phyloP scores from a whole-genome alignment of 2,329 filamentous ascomycete species.

The Botrytis paeoniae region DNA sequence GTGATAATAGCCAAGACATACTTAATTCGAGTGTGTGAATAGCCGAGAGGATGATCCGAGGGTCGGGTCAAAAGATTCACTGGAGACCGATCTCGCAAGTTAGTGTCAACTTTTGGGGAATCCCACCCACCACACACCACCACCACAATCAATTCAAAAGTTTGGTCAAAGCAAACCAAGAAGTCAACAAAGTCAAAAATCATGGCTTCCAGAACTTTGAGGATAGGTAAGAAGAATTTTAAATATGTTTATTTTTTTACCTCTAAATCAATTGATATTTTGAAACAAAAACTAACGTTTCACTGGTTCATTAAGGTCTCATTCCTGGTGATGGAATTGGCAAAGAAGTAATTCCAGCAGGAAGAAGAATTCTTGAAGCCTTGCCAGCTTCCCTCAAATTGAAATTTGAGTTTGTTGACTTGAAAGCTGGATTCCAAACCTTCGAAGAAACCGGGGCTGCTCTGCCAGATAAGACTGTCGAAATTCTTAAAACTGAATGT shows the following conservation, averaged over 20 bases:
- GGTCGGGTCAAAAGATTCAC: background rate
- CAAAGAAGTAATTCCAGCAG: conserved; percentile 95
- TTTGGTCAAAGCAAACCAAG: conserved; percentile 17
- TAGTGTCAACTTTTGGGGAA: background rate
- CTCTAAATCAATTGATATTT: background rate
- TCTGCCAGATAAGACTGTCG: conserved; percentile 86
- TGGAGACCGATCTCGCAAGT: conserved; percentile 11
- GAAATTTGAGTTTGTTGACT: conserved; percentile 90
- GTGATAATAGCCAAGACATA: background rate
- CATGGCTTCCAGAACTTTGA: conserved; percentile 64
- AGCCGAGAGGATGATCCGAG: background rate
- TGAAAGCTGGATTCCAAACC: conserved; percentile 88
- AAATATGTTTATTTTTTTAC: background rate
- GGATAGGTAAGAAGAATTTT: conserved; percentile 55
- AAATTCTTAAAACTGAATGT: conserved; percentile 84
- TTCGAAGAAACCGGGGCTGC: conserved; percentile 88
- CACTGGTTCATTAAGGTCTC: conserved; percentile 59
- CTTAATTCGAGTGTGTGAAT: background rate
- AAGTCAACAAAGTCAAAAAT: conserved; percentile 26
- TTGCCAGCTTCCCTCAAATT: conserved; percentile 87
- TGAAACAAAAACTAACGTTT: conserved; percentile 20
- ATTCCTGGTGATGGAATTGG: conserved; percentile 98
- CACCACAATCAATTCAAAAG: background rate
- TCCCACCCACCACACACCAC: background rate
- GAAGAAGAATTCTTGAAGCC: conserved; percentile 86